A percentile compares a stretch with the other conserved stretches of the same genome.
Evolutionary conservation across 441 rosid genomes (phyloP).

Genomic region (Erodium trifolium): DNA sequence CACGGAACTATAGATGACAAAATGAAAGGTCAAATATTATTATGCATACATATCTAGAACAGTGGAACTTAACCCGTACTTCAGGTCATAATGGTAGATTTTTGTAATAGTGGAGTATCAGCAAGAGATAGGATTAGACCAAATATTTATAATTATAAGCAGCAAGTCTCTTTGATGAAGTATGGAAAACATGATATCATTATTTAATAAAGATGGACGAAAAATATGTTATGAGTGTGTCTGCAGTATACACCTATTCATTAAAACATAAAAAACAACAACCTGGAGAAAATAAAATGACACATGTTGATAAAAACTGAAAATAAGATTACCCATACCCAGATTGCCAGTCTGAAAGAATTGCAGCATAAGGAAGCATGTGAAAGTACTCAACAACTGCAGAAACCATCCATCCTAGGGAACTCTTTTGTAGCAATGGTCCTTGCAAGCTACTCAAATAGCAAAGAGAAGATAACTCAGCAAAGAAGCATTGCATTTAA

Average conservation of each 20-base stretch:
- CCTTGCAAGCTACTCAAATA: slow-evolving; percentile 55
- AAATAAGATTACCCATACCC: slow-evolving; percentile 33
- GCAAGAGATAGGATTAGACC: neutral
- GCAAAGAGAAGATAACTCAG: slow-evolving; percentile 13
- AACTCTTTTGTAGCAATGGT: slow-evolving; percentile 42
- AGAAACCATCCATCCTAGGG: slow-evolving; percentile 36
- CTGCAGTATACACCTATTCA: neutral
- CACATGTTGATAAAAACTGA: neutral
- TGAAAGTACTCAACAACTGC: slow-evolving; percentile 57
- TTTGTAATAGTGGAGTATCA: too few species aligned
- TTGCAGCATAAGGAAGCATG: slow-evolving; percentile 58
- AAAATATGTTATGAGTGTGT: neutral
- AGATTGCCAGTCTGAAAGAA: slow-evolving; percentile 50
- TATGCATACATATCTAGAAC: too few species aligned
- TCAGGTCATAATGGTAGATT: too few species aligned
- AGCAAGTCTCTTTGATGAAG: neutral
- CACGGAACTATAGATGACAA: too few species aligned
- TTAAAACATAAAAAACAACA: neutral
- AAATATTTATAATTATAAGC: neutral
- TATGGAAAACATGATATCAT: neutral
- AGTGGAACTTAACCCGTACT: too few species aligned
- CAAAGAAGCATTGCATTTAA: neutral
- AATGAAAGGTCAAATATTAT: too few species aligned
- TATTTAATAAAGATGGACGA: neutral
- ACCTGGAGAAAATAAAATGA: neutral